Evolutionary conservation across 805 yeast species (phyloP).

Genomic region (Helenozyma rhizophorensis): DNA sequence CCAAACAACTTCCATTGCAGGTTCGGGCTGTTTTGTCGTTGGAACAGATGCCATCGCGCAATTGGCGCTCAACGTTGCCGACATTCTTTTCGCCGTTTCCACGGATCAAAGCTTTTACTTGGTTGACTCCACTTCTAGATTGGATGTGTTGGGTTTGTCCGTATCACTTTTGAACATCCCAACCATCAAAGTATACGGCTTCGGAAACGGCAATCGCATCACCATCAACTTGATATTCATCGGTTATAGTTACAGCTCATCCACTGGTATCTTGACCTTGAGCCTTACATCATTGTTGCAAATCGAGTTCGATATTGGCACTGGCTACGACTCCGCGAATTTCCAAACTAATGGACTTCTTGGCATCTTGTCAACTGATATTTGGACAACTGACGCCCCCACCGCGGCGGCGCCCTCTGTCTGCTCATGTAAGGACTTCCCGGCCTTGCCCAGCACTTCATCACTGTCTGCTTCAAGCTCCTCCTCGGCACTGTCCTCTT

Average conservation of each 20-base stretch:
- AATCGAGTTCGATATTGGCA: conserved; percentile 5
- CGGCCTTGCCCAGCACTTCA: neutral
- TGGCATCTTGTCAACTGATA: too few relatives aligned
- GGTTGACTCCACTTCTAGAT: neutral
- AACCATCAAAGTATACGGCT: conserved; percentile 6
- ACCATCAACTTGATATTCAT: conserved; percentile 2
- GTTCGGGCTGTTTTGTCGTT: conserved; percentile 20
- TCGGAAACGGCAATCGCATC: conserved; percentile 9
- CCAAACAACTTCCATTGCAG: conserved; percentile 19
- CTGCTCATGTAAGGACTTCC: neutral
- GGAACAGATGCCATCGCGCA: conserved; percentile 1
- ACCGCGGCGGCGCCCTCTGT: neutral
- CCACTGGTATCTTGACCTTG: conserved; percentile 7
- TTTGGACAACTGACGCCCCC: neutral
- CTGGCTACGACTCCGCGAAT: conserved; percentile 2
- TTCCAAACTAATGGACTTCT: neutral
- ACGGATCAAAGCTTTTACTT: conserved; percentile 3
- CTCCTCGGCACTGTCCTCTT: neutral
- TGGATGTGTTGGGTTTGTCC: conserved; percentile 5
- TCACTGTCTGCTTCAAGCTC: neutral
- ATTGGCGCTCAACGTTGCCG: conserved; percentile 3
- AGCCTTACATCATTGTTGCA: neutral
- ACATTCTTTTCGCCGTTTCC: conserved; percentile 1
- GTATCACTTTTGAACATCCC: neutral
- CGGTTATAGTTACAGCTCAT: conserved; percentile 4